Conservation (phyloP, 2,329 filamentous ascomycete species). For the Thermothelomyces thermophilus region DNA sequence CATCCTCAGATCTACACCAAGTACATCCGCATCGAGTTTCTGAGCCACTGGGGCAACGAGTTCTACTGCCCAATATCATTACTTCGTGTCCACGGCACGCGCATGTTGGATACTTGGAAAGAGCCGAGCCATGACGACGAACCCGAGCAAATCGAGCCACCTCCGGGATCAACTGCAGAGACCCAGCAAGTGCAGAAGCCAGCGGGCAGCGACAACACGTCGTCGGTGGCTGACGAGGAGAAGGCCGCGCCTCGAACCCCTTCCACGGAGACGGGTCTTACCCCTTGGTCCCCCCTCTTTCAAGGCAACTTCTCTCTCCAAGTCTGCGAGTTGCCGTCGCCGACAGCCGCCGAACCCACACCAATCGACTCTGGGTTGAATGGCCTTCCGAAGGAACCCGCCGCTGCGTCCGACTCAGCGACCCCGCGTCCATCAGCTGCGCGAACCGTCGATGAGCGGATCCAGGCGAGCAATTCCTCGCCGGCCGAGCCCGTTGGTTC, state of each 20-base stretch:
- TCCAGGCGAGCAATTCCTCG: conserved; percentile 7
- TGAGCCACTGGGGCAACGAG: conserved; percentile 92
- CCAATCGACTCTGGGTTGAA: conserved; percentile 16
- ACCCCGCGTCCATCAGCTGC: conserved; percentile 9
- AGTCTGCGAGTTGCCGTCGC: conserved; percentile 24
- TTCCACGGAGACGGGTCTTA: conserved; percentile 21
- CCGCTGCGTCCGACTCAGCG: conserved; percentile 5
- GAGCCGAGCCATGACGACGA: conserved; percentile 61
- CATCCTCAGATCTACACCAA: conserved; percentile 94
- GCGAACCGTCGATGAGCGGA: conserved; percentile 5
- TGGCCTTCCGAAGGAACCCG: conserved; percentile 4
- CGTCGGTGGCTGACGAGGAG: conserved; percentile 7
- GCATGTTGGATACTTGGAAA: conserved; percentile 90
- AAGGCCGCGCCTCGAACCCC: neutral
- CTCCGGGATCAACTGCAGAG: conserved; percentile 29
- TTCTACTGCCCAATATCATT: conserved; percentile 93
- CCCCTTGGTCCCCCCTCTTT: conserved; percentile 26
- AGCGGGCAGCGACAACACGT: neutral
- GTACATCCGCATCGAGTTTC: conserved; percentile 84
- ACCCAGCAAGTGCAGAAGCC: conserved; percentile 15
- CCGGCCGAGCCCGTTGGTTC: conserved; percentile 10
- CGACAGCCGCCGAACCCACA: conserved; percentile 24
- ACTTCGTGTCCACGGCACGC: conserved; percentile 86
- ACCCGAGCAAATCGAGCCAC: conserved; percentile 28
- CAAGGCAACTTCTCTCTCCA: conserved; percentile 16